Base-by-base conservation (phyloP, 169 alveolate species). In the Plasmodium yoelii region DNA sequence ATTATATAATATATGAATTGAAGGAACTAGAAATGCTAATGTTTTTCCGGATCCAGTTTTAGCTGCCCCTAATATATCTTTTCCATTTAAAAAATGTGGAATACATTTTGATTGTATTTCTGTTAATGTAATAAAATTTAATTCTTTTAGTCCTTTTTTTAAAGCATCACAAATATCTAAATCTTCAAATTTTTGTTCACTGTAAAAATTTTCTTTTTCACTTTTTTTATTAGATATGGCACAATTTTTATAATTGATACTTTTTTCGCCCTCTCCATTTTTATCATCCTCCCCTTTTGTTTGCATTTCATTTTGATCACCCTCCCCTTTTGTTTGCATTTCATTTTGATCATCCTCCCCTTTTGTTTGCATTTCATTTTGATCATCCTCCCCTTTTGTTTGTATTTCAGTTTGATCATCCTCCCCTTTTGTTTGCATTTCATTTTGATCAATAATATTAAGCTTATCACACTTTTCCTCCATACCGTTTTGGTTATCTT, bases 1-100 rank as follows among this genome's bases (percentile, higher is more conserved):
- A 65, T 97, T 97, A 88, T 96, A 96, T 68, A 99, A 94, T 65
- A 97, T 88, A 91, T 99, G 99, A 53, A 98, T 94, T n/a, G 99
- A 98, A 34, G 99, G 99, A 19, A 99, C 96, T 91, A 99, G 92
- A 93, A 98, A 99, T 13, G 99, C 99, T 87, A 99, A 94, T 2
- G 99, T 99, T 91, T 99, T 99, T 12, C 99, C 99, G 26, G 99
- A 97, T 12, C 99, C 98, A 5, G 99, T 98, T 88, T 98, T 98
- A 3, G 99, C 99, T 44, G 99, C 98, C 42, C 99, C 99, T 65
- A 98, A 89, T 6, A 98, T 99, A 92, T 99, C 99, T 82, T 97
- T 97, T 61, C 99, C 99, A 90, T 96, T 96, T 60, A 98, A 95
- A 18, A 98, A 94, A 24, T 96, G 98, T 8, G 99, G 99, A 26